Conservation (phyloP, 441 rosid genomes). For the Daphne laureola region DNA sequence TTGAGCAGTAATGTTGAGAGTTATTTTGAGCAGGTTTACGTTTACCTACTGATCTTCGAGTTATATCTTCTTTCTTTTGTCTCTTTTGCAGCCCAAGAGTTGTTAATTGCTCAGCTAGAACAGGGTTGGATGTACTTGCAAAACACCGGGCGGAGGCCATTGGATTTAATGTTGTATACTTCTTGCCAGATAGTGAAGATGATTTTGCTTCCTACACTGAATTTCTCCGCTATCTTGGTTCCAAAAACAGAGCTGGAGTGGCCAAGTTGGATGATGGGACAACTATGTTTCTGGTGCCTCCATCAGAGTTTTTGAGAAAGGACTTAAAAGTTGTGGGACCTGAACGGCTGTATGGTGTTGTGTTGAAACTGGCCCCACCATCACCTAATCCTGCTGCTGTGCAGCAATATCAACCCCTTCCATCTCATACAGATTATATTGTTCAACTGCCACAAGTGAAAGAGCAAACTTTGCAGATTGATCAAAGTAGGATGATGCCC, state of each 20-base stretch:
- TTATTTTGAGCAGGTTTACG: no score
- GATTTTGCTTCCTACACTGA: constrained; percentile 88
- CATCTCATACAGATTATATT: constrained; percentile 29
- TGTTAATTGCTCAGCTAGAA: constrained; percentile 86
- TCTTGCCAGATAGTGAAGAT: constrained; percentile 81
- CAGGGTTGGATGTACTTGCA: constrained; percentile 81
- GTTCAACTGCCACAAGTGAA: constrained; percentile 18
- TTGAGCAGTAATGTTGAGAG: no score
- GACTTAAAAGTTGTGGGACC: constrained; percentile 83
- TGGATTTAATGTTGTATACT: constrained; percentile 68
- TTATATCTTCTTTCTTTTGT: no score
- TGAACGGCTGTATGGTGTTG: constrained; percentile 90
- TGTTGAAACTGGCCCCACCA: constrained; percentile 67
- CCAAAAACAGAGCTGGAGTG: constrained; percentile 83
- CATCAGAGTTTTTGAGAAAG: constrained; percentile 76
- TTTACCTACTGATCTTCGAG: no score
- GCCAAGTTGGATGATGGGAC: constrained; percentile 90
- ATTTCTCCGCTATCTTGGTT: constrained; percentile 75
- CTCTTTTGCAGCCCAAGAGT: constrained; percentile 65
- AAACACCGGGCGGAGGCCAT: constrained; percentile 62
- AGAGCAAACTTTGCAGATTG: constrained; percentile 32
- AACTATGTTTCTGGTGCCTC: constrained; percentile 86
- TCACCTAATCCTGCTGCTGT: constrained; percentile 26
- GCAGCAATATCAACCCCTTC: constrained; percentile 24
- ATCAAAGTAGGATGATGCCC: constrained; percentile 39